Evolutionary conservation across 495 filamentous ascomycete species (phyloP), one percentile per base, ranked within the genome.

Genomic region (Neurospora cerealis): DNA sequence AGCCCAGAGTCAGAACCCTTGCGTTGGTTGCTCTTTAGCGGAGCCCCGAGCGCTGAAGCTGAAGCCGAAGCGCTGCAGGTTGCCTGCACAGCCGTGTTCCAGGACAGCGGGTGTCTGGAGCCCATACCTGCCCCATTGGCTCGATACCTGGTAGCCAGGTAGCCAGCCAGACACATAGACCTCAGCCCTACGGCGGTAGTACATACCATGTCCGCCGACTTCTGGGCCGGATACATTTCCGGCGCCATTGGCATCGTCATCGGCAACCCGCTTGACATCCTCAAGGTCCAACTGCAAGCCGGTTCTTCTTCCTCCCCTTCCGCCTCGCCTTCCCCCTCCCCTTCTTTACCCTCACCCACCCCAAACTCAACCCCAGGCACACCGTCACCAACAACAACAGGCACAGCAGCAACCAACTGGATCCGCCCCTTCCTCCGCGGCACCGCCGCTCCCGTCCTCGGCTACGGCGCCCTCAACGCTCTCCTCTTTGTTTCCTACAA

Each of bases 401-500:
- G 38, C 84, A 92, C 66, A 72, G 17, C 44, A 39, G 19, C 69
- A 81, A 93, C 48, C 72, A 0, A 38, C 74, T 79, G 75, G 71
- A 70, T 74, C 32, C 78, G 74, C 10, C 77, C 82, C 71, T 86
- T 85, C 75, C 77, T 86, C 32, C 80, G 85, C 8, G 94, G 94
- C 62, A 87, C 91, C 17, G 89, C 94, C 21, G 93, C 93, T 37
- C 94, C 94, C 1, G 89, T 96, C 69, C 83, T 96, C 36, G 92
- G 92, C 81, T 95, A 96, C 85, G 94, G 94, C 73, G 93, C 92
- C 48, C 87, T 97, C 72, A 97, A 97, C 82, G 93, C 93, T 38
- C 83, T 97, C 24, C 89, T 97, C 38, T 97, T 96, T 83, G 87
- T 92, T 69, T 88, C 89, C 37, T 97, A 97, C 83, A 96, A 96